Conservation (phyloP, 2,329 filamentous ascomycete genomes). For the Colletotrichum sp. region DNA sequence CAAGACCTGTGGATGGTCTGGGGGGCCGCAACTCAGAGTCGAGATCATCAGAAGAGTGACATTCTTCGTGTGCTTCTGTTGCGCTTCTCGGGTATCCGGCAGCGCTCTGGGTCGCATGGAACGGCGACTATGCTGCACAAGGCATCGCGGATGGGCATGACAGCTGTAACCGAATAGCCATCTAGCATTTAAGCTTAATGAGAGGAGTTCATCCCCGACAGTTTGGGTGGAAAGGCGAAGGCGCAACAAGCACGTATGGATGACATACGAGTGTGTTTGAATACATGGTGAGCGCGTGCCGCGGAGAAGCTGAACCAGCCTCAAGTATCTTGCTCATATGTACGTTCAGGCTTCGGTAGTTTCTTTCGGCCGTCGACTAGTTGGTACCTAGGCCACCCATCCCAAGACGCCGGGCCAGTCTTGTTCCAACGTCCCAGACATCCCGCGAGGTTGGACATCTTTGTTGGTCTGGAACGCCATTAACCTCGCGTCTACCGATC, state of each 20-base stretch:
- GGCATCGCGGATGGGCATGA: conserved; percentile 2
- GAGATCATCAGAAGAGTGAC: neutral
- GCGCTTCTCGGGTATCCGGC: conserved; percentile 12
- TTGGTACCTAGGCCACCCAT: neutral
- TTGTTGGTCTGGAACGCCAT: neutral
- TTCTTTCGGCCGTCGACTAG: neutral
- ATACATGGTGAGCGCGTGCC: neutral
- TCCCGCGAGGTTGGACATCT: neutral
- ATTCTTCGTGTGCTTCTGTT: neutral
- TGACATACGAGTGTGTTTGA: neutral
- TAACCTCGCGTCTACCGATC: neutral
- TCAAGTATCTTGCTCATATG: neutral
- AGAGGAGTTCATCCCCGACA: neutral
- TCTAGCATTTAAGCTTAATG: conserved; percentile 19
- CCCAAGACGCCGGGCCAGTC: neutral
- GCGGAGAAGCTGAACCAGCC: neutral
- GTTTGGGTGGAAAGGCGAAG: neutral
- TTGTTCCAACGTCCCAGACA: neutral
- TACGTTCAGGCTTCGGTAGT: neutral
- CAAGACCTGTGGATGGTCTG: neutral
- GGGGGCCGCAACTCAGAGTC: neutral
- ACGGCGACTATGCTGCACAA: neutral
- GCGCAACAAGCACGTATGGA: neutral
- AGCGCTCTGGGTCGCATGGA: conserved; percentile 6
- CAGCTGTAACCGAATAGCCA: neutral